A percentile compares a stretch with the other conserved stretches of the same genome.
These are phyloP conservation scores for Rhynchospora tenuis DNA, from an alignment of 176 grass and related monocot species.

Conservation along the genomic window DNA sequence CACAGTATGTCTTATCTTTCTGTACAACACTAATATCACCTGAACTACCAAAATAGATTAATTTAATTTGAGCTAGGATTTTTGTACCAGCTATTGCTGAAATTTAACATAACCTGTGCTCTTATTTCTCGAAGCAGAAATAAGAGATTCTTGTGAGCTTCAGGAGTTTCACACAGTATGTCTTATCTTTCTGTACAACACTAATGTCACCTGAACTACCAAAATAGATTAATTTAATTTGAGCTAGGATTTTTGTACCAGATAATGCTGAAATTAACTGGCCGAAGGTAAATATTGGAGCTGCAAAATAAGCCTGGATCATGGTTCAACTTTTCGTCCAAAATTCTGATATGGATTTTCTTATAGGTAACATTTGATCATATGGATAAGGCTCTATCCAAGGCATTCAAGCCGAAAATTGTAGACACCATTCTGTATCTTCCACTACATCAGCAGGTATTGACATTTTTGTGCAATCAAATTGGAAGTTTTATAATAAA, in stretches of 20 bases:
- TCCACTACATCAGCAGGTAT: constrained; percentile 96
- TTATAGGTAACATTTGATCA: constrained; percentile 89
- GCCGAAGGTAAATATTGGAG: neutral
- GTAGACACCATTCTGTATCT: constrained; percentile 81
- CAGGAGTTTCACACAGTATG: constrained; percentile 54
- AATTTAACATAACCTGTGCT: too few relatives aligned
- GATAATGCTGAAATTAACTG: neutral
- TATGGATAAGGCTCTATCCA: constrained; percentile 85
- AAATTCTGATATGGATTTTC: neutral
- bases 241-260: neutral
- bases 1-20: constrained; percentile 48
- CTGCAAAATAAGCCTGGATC: constrained; percentile 1
- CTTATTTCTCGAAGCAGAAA: constrained; percentile 67
- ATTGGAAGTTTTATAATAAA: neutral
- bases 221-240: neutral
- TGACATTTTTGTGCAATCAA: neutral
- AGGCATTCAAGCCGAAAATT: constrained; percentile 65
- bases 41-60: neutral
- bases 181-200: constrained; percentile 6
- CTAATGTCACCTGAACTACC: neutral
- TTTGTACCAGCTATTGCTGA: neutral
- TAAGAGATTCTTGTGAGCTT: constrained; percentile 36
- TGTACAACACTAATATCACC: neutral
- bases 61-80: neutral
- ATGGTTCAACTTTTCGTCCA: neutral